Evolutionary conservation across 2,329 filamentous ascomycete genomes (phyloP).

Genomic region (Trichophyton verrucosum): DNA sequence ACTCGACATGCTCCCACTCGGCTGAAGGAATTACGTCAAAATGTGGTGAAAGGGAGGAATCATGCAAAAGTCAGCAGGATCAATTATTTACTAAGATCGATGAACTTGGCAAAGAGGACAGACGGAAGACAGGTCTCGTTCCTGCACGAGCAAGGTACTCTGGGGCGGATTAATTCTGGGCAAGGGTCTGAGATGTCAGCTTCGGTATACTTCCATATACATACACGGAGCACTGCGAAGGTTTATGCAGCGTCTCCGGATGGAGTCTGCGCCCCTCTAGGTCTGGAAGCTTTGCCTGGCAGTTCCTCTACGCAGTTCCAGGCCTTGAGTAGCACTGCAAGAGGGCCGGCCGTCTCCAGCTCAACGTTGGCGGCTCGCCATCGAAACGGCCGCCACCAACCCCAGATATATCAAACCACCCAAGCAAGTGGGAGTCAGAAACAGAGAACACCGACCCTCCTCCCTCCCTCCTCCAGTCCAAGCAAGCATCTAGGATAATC

Average conservation of each 20-base stretch:
- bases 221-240: neutral
- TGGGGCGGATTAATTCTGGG: neutral
- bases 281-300: neutral
- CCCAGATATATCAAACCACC: neutral
- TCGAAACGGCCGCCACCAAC: neutral
- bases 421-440: neutral
- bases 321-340: too few relatives aligned
- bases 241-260: neutral
- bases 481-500: neutral
- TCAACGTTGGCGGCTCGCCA: neutral
- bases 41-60: neutral
- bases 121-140: neutral
- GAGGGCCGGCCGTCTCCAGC: too few relatives aligned
- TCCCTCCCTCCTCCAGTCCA: neutral
- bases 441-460: neutral
- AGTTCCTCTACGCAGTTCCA: too few relatives aligned
- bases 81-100: neutral
- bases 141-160: neutral
- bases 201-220: neutral
- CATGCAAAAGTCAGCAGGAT: too few relatives aligned
- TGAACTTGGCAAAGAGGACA: neutral
- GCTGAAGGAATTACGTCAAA: conserved; percentile 7
- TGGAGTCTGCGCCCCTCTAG: neutral
- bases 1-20: conserved; percentile 12
- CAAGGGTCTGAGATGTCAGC: neutral